Base-by-base conservation (phyloP, 1,139 yeast species). In the Wickerhamomyces sp. region DNA sequence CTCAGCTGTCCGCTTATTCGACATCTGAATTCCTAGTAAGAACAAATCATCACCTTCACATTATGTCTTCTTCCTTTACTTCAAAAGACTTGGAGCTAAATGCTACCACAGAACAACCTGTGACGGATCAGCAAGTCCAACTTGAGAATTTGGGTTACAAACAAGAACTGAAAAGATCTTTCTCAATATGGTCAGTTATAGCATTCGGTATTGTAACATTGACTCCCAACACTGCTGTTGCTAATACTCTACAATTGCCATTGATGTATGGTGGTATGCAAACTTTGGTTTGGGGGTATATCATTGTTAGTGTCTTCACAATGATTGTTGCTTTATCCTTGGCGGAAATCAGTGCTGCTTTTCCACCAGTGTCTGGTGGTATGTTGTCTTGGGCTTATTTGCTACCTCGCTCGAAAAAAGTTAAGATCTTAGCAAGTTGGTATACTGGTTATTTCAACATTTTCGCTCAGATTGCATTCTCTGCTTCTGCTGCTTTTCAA, bases 201-300 rank as follows among this genome's bases (percentile, higher is more conserved):
- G 71, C 69, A 2, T 66, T 66, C 46, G 65, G 68, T 15, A 63
- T 67, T 39, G 63, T 65, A 34, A 61, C 65, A 34, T 57, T 67
- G 42, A 65, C 69, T 11, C 65, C 69, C 38, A 61, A 68, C 59
- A 61, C 68, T n/a, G 70, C 69, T 23, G 58, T 68, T 40, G 62
- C 64, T 29, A 64, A 64, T 40, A 60, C 68, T 11, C 47, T 58
- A 26, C 52, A 53, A 31, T 49, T 55, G 10, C 61, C 61, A 2
- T 48, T 65, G 38, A 39, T 42, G 4, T 50, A 49, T 29, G 62
- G 62, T 45, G 60, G 60, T 34, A 52, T 60, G 7, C 59, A 56
- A 40, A 53, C 54, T 13, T 50, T 58, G 3, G 57, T 58, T 5
- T 58, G 62, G 62, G 62, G 62, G 36, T 59, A 58, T 47, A 53